Evolutionary conservation across 352 stramenopile species (phyloP).

Genomic region (Phytophthora nicotianae): DNA sequence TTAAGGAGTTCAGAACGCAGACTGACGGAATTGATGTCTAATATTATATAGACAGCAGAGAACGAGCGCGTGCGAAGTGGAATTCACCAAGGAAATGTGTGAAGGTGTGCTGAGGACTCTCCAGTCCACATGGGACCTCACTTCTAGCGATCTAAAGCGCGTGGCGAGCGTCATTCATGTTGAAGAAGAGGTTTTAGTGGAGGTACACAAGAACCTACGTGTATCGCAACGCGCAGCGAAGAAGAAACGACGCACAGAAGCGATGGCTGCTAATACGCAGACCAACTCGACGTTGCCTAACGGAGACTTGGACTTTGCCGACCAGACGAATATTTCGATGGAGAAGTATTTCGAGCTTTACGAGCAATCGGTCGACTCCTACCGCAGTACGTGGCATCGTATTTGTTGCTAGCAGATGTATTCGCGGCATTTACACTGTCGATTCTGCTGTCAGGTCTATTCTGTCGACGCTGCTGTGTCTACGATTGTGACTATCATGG

Average conservation of each 20-base stretch:
- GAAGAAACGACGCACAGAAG: conserved; percentile 44
- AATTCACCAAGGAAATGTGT: conserved; percentile 79
- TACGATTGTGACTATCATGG: conserved; percentile 89
- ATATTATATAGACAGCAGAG: conserved; percentile 50
- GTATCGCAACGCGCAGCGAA: conserved; percentile 39
- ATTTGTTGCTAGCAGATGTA: neutral
- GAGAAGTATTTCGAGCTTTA: conserved; percentile 60
- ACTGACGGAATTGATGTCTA: conserved; percentile 2
- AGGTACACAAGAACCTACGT: conserved; percentile 68
- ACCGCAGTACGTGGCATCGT: conserved; percentile 51
- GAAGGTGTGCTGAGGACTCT: conserved; percentile 66
- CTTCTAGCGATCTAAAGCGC: conserved; percentile 53
- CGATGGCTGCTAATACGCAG: conserved; percentile 10
- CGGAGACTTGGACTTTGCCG: conserved; percentile 4
- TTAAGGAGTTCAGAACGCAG: neutral
- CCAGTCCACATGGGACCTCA: conserved; percentile 76
- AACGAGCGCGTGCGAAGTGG: conserved; percentile 71
- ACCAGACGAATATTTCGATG: conserved; percentile 31
- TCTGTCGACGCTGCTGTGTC: conserved; percentile 81
- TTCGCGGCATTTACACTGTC: neutral
- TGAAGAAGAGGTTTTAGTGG: conserved; percentile 66
- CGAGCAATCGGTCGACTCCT: conserved; percentile 66
- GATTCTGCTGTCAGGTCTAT: conserved; percentile 48
- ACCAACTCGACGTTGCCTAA: conserved; percentile 5
- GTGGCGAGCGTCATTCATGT: conserved; percentile 70